Evolutionary conservation across 495 filamentous ascomycete species (phyloP).

Genomic region (Schizothecium vesticola): DNA sequence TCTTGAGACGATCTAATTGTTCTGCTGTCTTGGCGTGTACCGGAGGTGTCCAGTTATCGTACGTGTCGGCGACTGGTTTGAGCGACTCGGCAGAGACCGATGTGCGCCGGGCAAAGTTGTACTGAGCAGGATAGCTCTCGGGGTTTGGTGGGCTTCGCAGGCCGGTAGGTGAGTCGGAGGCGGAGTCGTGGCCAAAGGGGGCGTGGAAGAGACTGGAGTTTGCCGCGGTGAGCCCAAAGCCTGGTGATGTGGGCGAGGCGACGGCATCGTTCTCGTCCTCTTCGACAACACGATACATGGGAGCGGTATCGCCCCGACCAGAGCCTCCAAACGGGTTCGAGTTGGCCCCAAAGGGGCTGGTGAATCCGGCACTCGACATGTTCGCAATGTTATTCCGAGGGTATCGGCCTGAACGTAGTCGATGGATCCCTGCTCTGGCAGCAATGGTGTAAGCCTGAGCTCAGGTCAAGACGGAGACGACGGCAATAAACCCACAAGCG

Average conservation of each 20-base stretch:
- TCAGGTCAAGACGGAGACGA: background rate
- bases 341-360: constrained; percentile 33
- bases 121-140: constrained; percentile 83
- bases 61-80: constrained; percentile 74
- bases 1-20: constrained; percentile 71
- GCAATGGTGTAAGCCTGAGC: background rate
- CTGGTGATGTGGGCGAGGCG: constrained; percentile 51
- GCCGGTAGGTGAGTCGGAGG: constrained; percentile 34
- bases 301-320: constrained; percentile 31
- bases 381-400: constrained; percentile 3
- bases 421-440: background rate
- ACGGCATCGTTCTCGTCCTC: constrained; percentile 56
- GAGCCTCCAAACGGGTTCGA: constrained; percentile 35
- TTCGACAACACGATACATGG: constrained; percentile 50
- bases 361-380: constrained; percentile 51
- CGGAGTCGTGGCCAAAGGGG: constrained; percentile 46
- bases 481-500: background rate
- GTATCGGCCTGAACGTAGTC: background rate
- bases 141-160: constrained; percentile 42
- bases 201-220: constrained; percentile 29
- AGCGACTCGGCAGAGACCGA: constrained; percentile 96
- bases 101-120: constrained; percentile 86
- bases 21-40: constrained; percentile 75
- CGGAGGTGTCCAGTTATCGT: constrained; percentile 88
- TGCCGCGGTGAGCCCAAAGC: constrained; percentile 32